phyloP scores from a whole-genome alignment of 2,329 filamentous ascomycete genomes.

The Sporothrix variecibatus region DNA sequence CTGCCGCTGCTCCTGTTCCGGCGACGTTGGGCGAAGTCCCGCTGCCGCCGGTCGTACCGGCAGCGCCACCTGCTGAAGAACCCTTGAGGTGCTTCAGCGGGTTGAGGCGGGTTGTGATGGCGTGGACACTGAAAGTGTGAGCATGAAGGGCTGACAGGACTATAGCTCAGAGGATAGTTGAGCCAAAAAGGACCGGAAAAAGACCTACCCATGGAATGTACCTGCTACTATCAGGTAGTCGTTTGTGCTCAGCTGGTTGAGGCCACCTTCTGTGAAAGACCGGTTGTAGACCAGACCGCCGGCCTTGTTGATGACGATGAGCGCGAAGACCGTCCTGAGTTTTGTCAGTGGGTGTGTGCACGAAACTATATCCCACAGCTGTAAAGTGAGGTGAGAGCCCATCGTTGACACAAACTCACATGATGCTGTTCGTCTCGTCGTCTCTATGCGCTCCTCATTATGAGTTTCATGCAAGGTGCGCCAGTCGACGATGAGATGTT shows the following conservation, averaged over 20 bases:
- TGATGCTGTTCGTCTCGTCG: constrained; percentile 23
- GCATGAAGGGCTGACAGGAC: no score
- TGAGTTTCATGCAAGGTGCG: constrained; percentile 13
- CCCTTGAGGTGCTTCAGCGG: constrained; percentile 49
- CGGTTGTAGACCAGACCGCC: constrained; percentile 95
- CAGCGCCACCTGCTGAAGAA: constrained; percentile 37
- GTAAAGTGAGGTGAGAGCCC: background rate
- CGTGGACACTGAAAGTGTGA: constrained; percentile 57
- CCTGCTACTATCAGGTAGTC: constrained; percentile 96
- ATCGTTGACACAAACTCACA: constrained; percentile 14
- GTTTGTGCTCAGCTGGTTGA: constrained; percentile 89
- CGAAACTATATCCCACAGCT: background rate
- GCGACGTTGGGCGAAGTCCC: background rate
- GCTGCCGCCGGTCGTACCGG: constrained; percentile 30
- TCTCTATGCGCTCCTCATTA: constrained; percentile 22
- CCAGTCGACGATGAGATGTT: background rate
- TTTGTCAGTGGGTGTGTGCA: background rate
- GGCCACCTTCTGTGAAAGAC: constrained; percentile 80
- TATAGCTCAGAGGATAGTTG: no score
- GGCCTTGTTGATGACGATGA: constrained; percentile 98
- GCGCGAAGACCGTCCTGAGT: constrained; percentile 86
- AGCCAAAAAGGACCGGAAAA: no score
- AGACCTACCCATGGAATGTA: constrained; percentile 87
- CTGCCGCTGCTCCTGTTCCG: background rate
- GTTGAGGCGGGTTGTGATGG: constrained; percentile 65